Percentiles rank a stretch among this genome's conserved stretches.
Evolutionary conservation across 192 early-diverging fungal genomes (phyloP).

Genomic region (Linnemannia schmuckeri): DNA sequence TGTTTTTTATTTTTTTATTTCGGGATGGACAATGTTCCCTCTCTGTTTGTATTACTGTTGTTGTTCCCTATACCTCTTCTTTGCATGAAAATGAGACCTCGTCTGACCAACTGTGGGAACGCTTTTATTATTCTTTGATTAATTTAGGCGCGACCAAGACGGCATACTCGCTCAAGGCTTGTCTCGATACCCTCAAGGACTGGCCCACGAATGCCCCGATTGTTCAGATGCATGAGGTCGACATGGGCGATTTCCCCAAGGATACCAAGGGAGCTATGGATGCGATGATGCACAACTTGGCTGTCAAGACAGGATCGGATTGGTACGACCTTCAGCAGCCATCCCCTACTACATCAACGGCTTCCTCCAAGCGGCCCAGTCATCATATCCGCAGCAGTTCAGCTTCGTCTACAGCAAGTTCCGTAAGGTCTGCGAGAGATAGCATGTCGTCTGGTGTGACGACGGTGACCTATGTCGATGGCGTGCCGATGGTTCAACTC

Average conservation of each 20-base stretch:
- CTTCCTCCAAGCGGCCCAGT: background rate
- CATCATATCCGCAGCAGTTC: slow-evolving; percentile 24
- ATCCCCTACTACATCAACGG: background rate
- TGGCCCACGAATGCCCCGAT: slow-evolving; percentile 34
- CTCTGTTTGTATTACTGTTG: background rate
- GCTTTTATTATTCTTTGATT: background rate
- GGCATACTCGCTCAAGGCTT: slow-evolving; percentile 46
- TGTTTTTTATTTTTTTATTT: background rate
- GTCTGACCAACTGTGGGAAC: background rate
- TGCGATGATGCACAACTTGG: slow-evolving; percentile 42
- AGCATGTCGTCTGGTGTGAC: slow-evolving; percentile 40
- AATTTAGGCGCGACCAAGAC: slow-evolving; percentile 39
- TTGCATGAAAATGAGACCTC: slow-evolving; percentile 1
- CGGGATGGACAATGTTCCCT: background rate
- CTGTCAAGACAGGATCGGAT: slow-evolving; percentile 42
- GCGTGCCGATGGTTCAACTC: slow-evolving; percentile 27
- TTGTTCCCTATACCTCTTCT: background rate
- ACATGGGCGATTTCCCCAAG: slow-evolving; percentile 48
- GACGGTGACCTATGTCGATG: slow-evolving; percentile 46
- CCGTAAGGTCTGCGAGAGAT: slow-evolving; percentile 15
- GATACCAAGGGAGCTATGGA: slow-evolving; percentile 53
- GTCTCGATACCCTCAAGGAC: slow-evolving; percentile 40
- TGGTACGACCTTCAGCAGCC: slow-evolving; percentile 39
- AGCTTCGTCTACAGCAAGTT: slow-evolving; percentile 9
- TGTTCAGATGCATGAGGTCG: slow-evolving; percentile 26